Conservation (phyloP, 768 basidiomycete species). For the Pleurotus eryngii region DNA sequence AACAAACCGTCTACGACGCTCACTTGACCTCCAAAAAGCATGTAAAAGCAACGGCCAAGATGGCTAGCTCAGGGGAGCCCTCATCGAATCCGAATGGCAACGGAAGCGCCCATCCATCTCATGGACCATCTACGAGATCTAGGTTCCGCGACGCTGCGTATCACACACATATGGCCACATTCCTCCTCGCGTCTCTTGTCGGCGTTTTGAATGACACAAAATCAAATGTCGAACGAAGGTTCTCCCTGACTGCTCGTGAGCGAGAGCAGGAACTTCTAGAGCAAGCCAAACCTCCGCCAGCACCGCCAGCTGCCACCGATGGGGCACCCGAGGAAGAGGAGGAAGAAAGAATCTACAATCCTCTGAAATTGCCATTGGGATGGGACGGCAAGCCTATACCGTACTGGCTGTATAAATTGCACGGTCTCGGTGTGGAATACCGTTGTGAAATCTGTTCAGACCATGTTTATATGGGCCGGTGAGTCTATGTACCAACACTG, state of each 20-base stretch:
- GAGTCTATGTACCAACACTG: conserved; percentile 16
- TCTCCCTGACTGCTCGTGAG: conserved; percentile 96
- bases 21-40: conserved; percentile 97
- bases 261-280: conserved; percentile 92
- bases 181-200: conserved; percentile 62
- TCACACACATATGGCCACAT: conserved; percentile 65
- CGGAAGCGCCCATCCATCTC: conserved; percentile 25
- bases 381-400: conserved; percentile 99
- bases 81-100: conserved; percentile 58
- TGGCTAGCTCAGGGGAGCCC: conserved; percentile 45
- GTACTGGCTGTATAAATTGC: conserved; percentile 97
- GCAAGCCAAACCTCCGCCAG: conserved; percentile 50
- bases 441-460: conserved; percentile 97
- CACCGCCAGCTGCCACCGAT: conserved; percentile 42
- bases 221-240: conserved; percentile 92
- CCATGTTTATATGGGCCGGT: conserved; percentile 96
- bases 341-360: conserved; percentile 97
- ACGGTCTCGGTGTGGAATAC: conserved; percentile 97
- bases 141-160: conserved; percentile 66
- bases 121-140: conserved; percentile 36
- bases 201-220: conserved; percentile 83
- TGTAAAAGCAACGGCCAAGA: conserved; percentile 81
- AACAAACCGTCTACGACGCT: conserved; percentile 96
- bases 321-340: conserved; percentile 69
- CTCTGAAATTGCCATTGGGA: conserved; percentile 91